A percentile compares a stretch with the other conserved stretches of the same genome.
phyloP scores from a whole-genome alignment of 805 yeast genomes.

The Scheffersomyces lignosus region DNA sequence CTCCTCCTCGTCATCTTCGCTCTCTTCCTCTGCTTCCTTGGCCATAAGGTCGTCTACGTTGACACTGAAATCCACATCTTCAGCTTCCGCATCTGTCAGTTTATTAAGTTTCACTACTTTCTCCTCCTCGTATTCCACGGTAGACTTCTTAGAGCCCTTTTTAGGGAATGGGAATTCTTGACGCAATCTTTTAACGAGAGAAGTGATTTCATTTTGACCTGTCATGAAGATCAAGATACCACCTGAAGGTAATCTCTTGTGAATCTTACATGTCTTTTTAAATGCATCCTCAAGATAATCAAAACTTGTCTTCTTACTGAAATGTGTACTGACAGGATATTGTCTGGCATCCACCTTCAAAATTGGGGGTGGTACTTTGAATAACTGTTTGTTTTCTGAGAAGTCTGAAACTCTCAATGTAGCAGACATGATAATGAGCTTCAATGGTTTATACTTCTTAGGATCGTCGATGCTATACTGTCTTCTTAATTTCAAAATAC shows the following conservation, averaged over 20 bases:
- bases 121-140: constrained; percentile 26
- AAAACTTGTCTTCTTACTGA: constrained; percentile 73
- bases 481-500: constrained; percentile 73
- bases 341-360: constrained; percentile 90
- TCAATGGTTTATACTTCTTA: constrained; percentile 56
- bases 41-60: constrained; percentile 29
- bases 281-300: constrained; percentile 87
- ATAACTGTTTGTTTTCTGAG: constrained; percentile 73
- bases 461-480: constrained; percentile 52
- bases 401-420: constrained; percentile 92
- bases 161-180: constrained; percentile 61
- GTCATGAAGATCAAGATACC: constrained; percentile 90
- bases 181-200: constrained; percentile 68
- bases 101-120: constrained; percentile 46
- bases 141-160: constrained; percentile 13
- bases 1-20: constrained; percentile 51
- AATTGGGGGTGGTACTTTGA: constrained; percentile 78
- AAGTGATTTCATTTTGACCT: constrained; percentile 88
- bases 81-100: constrained; percentile 76
- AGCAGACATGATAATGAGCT: constrained; percentile 94
- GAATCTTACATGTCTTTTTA: constrained; percentile 83
- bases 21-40: constrained; percentile 40
- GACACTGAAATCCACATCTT: constrained; percentile 78
- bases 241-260: constrained; percentile 84
- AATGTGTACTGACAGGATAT: constrained; percentile 89